phyloP scores from a whole-genome alignment of 345 rosid genomes.

The Syzygium grande region DNA sequence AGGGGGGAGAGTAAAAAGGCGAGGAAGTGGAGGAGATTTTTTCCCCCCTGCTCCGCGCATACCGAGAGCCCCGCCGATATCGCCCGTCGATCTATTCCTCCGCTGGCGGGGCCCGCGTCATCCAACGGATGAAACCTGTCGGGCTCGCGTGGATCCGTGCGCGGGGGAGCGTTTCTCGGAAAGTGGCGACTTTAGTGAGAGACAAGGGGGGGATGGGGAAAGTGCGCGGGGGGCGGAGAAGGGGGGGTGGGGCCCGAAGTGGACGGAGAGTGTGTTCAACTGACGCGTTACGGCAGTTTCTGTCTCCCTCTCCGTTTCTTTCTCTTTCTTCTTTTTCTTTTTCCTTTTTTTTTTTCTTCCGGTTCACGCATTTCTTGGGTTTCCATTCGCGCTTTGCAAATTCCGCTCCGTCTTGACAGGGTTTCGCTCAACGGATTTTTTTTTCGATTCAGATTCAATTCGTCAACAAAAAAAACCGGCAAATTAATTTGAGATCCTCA shows the following conservation, averaged over 20 bases:
- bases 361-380: not conserved
- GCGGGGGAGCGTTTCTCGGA: not conserved
- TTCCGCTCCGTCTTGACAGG: not conserved
- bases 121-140: not conserved
- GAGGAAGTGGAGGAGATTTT: no score
- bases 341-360: not conserved
- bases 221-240: not conserved
- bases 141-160: rapidly evolving
- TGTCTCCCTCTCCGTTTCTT: no score
- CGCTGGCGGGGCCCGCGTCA: not conserved
- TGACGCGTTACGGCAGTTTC: not conserved
- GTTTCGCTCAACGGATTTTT: not conserved
- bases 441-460: not conserved
- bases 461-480: not conserved
- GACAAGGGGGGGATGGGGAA: not conserved
- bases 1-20: not conserved
- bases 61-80: not conserved
- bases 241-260: not conserved
- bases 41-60: not conserved
- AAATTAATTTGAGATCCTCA: not conserved
- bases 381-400: not conserved
- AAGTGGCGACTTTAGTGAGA: not conserved
- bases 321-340: no score
- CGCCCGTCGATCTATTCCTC: rapidly evolving
- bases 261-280: not conserved